Evolutionary conservation across 805 yeast species (phyloP), one percentile per base, ranked within the genome.

Genomic region (Kluyveromyces siamensis): DNA sequence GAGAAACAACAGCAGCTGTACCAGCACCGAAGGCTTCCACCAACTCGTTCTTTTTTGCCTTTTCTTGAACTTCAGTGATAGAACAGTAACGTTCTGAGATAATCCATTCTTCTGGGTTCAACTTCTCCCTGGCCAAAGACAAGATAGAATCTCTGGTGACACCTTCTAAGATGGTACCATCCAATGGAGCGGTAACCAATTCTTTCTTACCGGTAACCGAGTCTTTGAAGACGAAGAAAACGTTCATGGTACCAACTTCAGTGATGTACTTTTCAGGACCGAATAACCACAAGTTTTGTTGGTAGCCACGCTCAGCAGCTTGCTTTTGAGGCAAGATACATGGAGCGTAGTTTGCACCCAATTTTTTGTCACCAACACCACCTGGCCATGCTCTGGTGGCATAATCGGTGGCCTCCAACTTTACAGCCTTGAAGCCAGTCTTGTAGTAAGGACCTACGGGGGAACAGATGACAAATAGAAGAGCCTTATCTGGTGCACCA

Each of bases 311-410:
- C 21, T 74, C 62, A 48, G 96, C 96, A 46, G 98, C 96, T 71
- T 87, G 84, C 59, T 78, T 73, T 72, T 88, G 96, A 33, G 98
- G 97, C 65, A 78, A 75, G 61, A 90, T 81, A 68, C 96, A 87
- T 53, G 98, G 97, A 41, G 97, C 99, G 65, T 91, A 91, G 75
- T 91, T 91, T 52, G 96, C 97, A 69, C 99, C 99, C 61, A 91
- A 80, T 72, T 91, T 91, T 70, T 80, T 84, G 79, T 91, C 85
- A 71, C 99, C 99, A 59, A 82, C 89, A 69, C 98, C 99, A 62
- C 96, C 96, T 65, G 98, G 98, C 98, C 98, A 91, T 30, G 99
- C 98, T 74, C 99, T 86, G 35, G 90, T 90, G 45, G 96, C 96
- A 59, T 87, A 82, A 65, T 88, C 96, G 36, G 96, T 90, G 56